A percentile compares a stretch with the other conserved stretches of the same genome.
Conservation (phyloP, 129 eudicot genomes). For the Helichrysum umbraculigerum region DNA sequence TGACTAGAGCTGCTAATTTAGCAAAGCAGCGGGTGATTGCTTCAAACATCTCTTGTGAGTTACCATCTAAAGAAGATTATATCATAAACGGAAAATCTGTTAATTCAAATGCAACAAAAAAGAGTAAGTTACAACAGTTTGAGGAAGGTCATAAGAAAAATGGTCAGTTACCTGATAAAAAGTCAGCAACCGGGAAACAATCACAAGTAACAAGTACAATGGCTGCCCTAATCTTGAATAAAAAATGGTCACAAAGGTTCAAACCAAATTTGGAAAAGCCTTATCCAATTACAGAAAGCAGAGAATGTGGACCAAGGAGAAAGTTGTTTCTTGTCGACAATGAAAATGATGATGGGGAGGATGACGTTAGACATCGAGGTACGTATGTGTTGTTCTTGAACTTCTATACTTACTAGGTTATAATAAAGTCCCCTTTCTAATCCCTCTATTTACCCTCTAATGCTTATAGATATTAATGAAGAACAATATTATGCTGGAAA, state of each 20-base stretch:
- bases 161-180: neutral
- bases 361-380: neutral
- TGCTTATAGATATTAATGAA: neutral
- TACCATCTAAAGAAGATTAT: neutral
- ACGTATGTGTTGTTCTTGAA: neutral
- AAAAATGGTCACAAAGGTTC: neutral
- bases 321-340: too few relatives aligned
- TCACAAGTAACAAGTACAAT: slow-evolving; percentile 2
- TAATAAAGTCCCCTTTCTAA: neutral
- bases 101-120: neutral
- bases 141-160: neutral
- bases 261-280: neutral
- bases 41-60: too few relatives aligned
- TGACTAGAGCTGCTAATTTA: neutral
- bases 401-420: neutral
- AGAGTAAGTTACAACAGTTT: neutral
- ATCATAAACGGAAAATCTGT: neutral
- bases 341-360: neutral
- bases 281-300: neutral
- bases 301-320: neutral
- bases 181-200: neutral
- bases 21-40: too few relatives aligned
- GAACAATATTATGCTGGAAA: too few relatives aligned
- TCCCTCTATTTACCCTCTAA: neutral
- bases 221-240: neutral